Evolutionary conservation across 1,284 basidiomycete genomes (phyloP).

Genomic region (Trichosporon sp.): DNA sequence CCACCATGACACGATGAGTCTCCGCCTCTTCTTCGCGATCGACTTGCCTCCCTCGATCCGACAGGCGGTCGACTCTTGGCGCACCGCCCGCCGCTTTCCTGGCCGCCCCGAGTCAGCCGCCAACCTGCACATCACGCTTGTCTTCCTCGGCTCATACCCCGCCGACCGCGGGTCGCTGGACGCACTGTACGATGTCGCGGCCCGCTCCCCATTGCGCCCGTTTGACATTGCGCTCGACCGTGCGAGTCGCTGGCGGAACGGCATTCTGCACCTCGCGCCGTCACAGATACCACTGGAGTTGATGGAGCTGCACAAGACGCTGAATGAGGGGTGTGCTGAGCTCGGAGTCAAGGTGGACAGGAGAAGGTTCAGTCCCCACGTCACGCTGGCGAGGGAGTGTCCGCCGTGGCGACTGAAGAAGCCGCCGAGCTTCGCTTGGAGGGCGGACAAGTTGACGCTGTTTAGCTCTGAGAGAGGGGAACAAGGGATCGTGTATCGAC

Average conservation of each 20-base stretch:
- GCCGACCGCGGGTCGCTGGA: not conserved
- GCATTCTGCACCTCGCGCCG: slow-evolving; percentile 21
- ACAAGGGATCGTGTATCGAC: not conserved
- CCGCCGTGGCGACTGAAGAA: not conserved
- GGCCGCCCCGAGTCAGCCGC: not conserved
- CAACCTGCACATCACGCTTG: slow-evolving; percentile 23
- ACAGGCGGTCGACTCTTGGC: not conserved
- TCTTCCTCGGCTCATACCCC: slow-evolving; percentile 18
- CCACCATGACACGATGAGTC: not conserved
- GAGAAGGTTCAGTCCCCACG: slow-evolving; percentile 15
- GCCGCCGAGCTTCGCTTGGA: slow-evolving; percentile 9
- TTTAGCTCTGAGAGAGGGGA: slow-evolving; percentile 12
- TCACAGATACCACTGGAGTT: not conserved
- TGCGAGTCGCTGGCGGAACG: slow-evolving; percentile 14
- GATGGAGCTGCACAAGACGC: not conserved
- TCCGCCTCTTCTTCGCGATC: slow-evolving; percentile 23
- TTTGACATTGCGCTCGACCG: slow-evolving; percentile 13
- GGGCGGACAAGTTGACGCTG: slow-evolving; percentile 19
- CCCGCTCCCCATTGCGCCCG: not conserved
- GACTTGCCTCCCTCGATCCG: slow-evolving; percentile 17
- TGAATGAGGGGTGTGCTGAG: not conserved
- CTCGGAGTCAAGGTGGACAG: not conserved
- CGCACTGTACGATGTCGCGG: not conserved
- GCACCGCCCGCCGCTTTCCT: not conserved
- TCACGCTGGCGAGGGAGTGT: slow-evolving; percentile 20